A percentile compares a stretch with the other conserved stretches of the same genome.
phyloP scores from a whole-genome alignment of 371 early-diverging fungal genomes.

The Rhizopus stolonifer region DNA sequence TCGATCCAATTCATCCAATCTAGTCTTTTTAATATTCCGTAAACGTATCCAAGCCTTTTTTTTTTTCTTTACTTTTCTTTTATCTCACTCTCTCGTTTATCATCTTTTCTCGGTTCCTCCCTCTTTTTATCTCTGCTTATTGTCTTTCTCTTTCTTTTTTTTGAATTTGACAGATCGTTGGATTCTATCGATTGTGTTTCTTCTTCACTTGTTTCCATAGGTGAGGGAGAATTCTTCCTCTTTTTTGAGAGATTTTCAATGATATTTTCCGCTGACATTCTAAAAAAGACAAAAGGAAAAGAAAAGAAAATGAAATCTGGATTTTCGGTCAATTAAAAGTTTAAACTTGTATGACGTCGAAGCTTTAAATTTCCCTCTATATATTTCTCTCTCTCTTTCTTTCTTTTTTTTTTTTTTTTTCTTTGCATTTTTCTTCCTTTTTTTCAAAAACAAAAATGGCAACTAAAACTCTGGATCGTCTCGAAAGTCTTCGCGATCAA shows the following conservation, averaged over 20 bases:
- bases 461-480: slow-evolving; percentile 56
- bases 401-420: slow-evolving; percentile 7
- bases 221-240: too few species aligned
- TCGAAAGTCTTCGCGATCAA: slow-evolving; percentile 67
- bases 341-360: background rate
- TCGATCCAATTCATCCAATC: slow-evolving; percentile 29
- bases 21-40: slow-evolving; percentile 3
- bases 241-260: background rate
- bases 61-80: slow-evolving; percentile 22
- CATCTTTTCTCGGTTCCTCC: slow-evolving; percentile 27
- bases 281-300: background rate
- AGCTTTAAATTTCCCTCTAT: background rate
- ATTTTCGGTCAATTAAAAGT: background rate
- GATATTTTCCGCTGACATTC: background rate
- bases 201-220: slow-evolving; percentile 11
- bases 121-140: slow-evolving; percentile 5
- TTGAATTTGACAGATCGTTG: slow-evolving; percentile 19
- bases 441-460: slow-evolving; percentile 26
- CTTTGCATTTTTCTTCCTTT: slow-evolving; percentile 7
- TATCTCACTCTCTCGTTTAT: slow-evolving; percentile 26
- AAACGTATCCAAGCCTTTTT: background rate
- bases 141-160: slow-evolving; percentile 22
- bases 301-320: background rate
- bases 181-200: slow-evolving; percentile 33
- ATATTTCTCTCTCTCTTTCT: background rate